Percentiles rank a stretch among this genome's conserved stretches.
These are phyloP conservation scores for Phycomyces nitens DNA, from an alignment of 192 early-diverging fungal genomes.

Conservation along the genomic window DNA sequence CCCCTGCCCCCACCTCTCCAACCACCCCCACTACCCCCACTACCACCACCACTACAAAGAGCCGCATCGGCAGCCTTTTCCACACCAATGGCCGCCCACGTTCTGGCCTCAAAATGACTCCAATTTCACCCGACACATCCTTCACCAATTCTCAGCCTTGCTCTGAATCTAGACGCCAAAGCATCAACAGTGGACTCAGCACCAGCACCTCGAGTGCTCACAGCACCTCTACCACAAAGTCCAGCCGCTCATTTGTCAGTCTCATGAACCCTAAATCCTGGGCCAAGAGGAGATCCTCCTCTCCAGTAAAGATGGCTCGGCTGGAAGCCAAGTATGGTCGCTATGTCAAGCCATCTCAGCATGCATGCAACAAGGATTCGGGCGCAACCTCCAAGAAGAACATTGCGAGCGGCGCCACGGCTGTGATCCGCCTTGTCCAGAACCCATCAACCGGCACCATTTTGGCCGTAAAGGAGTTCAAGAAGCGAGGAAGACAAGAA, in stretches of 20 bases:
- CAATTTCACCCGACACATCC: not conserved
- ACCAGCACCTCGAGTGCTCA: not conserved
- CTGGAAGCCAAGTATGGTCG: constrained; percentile 18
- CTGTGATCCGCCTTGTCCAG: constrained; percentile 81
- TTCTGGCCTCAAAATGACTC: not conserved
- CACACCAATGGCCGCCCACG: not conserved
- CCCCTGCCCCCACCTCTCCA: too few relatives aligned
- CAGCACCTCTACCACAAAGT: not conserved
- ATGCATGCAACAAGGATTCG: not conserved
- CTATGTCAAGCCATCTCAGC: constrained; percentile 17
- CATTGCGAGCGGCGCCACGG: constrained; percentile 89
- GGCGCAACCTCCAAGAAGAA: constrained; percentile 23
- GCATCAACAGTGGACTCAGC: not conserved
- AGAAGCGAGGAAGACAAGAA: constrained; percentile 74
- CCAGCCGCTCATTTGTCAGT: not conserved
- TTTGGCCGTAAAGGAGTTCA: constrained; percentile 94
- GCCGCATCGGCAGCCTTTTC: constrained; percentile 9
- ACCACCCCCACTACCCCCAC: not conserved
- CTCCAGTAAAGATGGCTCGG: not conserved
- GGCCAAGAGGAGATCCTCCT: not conserved
- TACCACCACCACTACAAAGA: not conserved
- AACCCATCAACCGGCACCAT: constrained; percentile 67
- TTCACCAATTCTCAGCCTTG: not conserved
- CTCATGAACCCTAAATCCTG: constrained; percentile 3
- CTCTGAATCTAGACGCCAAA: not conserved